Evolutionary conservation across 2,329 filamentous ascomycete genomes (phyloP).

Genomic region (Calonectria fujianensis): DNA sequence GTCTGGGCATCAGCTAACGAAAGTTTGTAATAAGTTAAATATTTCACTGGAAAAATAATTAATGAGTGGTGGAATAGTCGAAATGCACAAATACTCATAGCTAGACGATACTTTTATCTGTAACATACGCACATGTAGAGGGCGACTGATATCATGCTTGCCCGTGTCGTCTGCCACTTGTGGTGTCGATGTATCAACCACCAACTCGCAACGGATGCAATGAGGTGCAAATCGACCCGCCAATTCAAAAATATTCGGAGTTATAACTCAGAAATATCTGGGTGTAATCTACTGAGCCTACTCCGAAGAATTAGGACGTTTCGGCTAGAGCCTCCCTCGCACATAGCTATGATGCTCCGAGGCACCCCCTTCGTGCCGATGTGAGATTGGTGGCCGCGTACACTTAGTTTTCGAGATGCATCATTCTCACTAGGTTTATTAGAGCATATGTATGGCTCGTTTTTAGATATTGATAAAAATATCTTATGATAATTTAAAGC

Average conservation of each 20-base stretch:
- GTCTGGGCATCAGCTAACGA: too few species aligned
- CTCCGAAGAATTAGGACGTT: not conserved
- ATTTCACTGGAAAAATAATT: not conserved
- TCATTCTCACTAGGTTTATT: not conserved
- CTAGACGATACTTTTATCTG: not conserved
- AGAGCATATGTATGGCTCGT: not conserved
- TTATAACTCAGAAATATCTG: not conserved
- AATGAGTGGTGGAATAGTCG: not conserved
- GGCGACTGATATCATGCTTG: conserved; percentile 98
- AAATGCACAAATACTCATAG: not conserved
- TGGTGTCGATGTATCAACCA: conserved; percentile 86
- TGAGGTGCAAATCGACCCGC: not conserved
- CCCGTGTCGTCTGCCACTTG: conserved; percentile 99
- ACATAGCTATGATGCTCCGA: not conserved
- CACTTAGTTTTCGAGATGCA: not conserved
- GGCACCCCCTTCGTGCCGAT: not conserved
- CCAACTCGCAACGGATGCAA: not conserved
- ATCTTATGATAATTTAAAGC: not conserved
- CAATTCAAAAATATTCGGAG: not conserved
- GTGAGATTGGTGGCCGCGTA: not conserved
- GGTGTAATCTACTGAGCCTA: not conserved
- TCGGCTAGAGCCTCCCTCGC: not conserved
- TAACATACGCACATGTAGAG: conserved; percentile 90
- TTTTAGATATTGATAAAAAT: not conserved
- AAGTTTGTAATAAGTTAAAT: not conserved